Evolutionary conservation across 2,329 filamentous ascomycete species (phyloP), one percentile per base, ranked within the genome.

Genomic region (Pleurostoma richardsiae): DNA sequence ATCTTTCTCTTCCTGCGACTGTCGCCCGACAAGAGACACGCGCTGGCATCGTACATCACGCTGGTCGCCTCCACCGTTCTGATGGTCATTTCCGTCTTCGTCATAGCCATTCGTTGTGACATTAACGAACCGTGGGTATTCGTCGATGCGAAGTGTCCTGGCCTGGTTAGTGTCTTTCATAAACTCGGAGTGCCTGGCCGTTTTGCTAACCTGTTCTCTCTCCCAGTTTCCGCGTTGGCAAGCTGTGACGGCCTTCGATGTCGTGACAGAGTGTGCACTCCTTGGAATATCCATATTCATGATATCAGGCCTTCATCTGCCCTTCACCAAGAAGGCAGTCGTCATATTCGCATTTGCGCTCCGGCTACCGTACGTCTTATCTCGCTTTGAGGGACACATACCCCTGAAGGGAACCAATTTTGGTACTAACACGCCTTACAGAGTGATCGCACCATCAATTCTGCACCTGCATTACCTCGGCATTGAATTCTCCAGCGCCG

Each of bases 1-100:
- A 60, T 67, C 5, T 61, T 68, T 11, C 65, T 76, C 8, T 67
- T 72, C 45, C 57, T 71, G 26, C 70, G 71, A 4, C 58, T 76
- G 11, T 71, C 71, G 3, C 70, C 70, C 5, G 63, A 69, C 29
- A 65, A 63, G 43, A 53, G 52, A 4, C 72, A 76, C 53, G 61
- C 62, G 8, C 44, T 59, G 10, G 57, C 61, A 3, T 63, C 68
- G 4, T 64, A 61, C 51, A 53, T 52, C 2, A 64, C 67, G 7
- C 54, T 74, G 3, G 60, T 46, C 4, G 50, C 60, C 0, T 66
- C 67, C 10, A 65, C 64, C 3, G 49, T 62, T 19, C 69, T 70
- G 55, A 51, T 65, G 7, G 51, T 72, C 10, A 54, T 65, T 7
- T 69, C 70, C 2, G 47, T 72, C 10, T 55, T 74, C 28, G 57